Conservation (phyloP, 805 yeast species). For the Metschnikowia borealis region DNA sequence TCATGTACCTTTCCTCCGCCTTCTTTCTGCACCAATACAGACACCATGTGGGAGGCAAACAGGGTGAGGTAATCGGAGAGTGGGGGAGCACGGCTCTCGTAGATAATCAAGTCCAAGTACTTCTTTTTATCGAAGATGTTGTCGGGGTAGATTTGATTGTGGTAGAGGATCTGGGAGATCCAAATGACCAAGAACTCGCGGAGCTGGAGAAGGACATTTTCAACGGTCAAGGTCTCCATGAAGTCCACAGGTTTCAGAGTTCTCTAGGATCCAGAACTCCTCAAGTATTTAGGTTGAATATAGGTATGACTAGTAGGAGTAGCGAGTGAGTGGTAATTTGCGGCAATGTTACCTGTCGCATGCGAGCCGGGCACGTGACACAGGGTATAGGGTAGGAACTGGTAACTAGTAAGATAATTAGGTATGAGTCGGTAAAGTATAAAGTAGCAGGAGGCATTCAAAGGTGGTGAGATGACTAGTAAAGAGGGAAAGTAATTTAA, state of each 20-base stretch:
- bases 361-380: neutral
- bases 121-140: constrained; percentile 43
- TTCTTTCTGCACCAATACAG: constrained; percentile 15
- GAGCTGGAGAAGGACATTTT: constrained; percentile 30
- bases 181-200: constrained; percentile 49
- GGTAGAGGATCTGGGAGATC: constrained; percentile 53
- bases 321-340: neutral
- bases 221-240: constrained; percentile 21
- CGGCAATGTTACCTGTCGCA: neutral
- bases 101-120: constrained; percentile 41
- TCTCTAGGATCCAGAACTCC: too few species aligned
- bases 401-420: too few species aligned
- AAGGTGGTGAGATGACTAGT: too few species aligned
- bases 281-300: too few species aligned
- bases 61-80: constrained; percentile 42
- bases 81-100: constrained; percentile 44
- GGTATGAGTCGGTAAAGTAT: too few species aligned
- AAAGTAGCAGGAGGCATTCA: too few species aligned
- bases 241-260: neutral
- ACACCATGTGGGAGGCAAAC: constrained; percentile 29
- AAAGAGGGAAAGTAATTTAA: too few species aligned
- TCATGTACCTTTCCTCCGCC: constrained; percentile 29
- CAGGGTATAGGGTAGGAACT: too few species aligned
- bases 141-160: constrained; percentile 49
- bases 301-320: too few species aligned